These are phyloP conservation scores for Stygiomarasmius scandens DNA, from an alignment of 1,284 basidiomycete genomes.

Conservation along the genomic window DNA sequence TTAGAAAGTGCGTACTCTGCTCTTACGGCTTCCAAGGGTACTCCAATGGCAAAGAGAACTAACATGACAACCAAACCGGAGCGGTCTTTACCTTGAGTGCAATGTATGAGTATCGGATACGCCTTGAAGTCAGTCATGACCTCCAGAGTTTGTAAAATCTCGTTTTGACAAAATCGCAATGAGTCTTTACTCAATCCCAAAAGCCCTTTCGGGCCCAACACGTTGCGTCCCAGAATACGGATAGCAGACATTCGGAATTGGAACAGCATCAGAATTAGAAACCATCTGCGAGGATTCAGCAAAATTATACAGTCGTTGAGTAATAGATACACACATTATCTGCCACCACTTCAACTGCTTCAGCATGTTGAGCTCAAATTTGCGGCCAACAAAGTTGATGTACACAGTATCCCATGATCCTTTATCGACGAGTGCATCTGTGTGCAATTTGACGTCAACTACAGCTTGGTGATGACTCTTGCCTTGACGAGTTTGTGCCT, in stretches of 20 bases:
- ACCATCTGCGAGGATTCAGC: slow-evolving; percentile 19
- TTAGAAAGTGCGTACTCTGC: slow-evolving; percentile 22
- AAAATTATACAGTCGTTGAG: too few relatives aligned
- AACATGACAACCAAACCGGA: slow-evolving; percentile 19
- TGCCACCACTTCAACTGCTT: slow-evolving; percentile 22
- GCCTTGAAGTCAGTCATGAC: slow-evolving; percentile 16
- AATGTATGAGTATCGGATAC: slow-evolving; percentile 21
- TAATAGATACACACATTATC: slow-evolving; percentile 15
- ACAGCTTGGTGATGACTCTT: neutral
- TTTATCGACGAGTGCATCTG: neutral
- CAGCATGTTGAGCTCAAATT: slow-evolving; percentile 20
- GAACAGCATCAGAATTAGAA: slow-evolving; percentile 17
- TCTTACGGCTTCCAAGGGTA: slow-evolving; percentile 15
- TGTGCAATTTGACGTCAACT: neutral
- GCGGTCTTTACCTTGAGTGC: slow-evolving; percentile 25
- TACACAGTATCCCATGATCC: slow-evolving; percentile 19
- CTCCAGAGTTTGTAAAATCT: slow-evolving; percentile 20
- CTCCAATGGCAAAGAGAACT: slow-evolving; percentile 14
- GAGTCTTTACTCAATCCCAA: slow-evolving; percentile 21
- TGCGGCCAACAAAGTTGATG: slow-evolving; percentile 19
- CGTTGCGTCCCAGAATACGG: slow-evolving; percentile 19
- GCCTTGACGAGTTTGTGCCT: slow-evolving; percentile 3
- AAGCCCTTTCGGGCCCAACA: slow-evolving; percentile 19
- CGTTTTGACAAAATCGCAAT: slow-evolving; percentile 19
- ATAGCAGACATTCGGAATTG: slow-evolving; percentile 20